Percentiles rank a stretch among this genome's conserved stretches.
Evolutionary conservation across 2,329 filamentous ascomycete genomes (phyloP).

Genomic region (Dactylonectria estremocensis): DNA sequence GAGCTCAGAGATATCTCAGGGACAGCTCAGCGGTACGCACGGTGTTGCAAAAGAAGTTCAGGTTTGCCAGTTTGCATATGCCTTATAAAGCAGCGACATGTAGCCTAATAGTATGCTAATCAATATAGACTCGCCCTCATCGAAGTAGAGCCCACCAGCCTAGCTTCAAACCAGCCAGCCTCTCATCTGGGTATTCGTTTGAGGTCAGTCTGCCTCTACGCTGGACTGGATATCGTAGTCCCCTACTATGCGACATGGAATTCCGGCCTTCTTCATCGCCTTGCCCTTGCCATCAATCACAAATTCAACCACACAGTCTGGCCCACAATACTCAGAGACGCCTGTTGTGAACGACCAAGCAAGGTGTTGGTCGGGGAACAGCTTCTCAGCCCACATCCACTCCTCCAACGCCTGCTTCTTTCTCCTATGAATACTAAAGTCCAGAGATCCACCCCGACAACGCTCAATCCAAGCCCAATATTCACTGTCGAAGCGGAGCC

Average conservation of each 20-base stretch:
- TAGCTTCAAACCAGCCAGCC: too few relatives aligned
- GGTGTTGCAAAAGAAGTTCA: too few relatives aligned
- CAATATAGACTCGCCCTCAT: too few relatives aligned
- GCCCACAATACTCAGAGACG: not conserved
- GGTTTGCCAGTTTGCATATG: too few relatives aligned
- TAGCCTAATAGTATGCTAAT: too few relatives aligned
- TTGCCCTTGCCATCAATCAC: not conserved
- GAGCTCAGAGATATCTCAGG: too few relatives aligned
- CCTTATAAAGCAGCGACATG: too few relatives aligned
- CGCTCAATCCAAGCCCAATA: slow-evolving; percentile 20
- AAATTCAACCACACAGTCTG: slow-evolving; percentile 12
- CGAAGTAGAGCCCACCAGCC: too few relatives aligned
- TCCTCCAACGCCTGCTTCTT: slow-evolving; percentile 26
- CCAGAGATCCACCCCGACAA: not conserved
- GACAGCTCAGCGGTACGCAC: too few relatives aligned
- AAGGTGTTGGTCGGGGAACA: slow-evolving; percentile 19
- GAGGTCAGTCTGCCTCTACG: not conserved
- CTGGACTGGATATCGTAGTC: not conserved
- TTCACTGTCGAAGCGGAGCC: not conserved
- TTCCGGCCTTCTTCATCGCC: not conserved
- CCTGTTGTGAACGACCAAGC: slow-evolving; percentile 32
- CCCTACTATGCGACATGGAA: not conserved
- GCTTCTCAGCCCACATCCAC: slow-evolving; percentile 13
- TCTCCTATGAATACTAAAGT: slow-evolving; percentile 26
- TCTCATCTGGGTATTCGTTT: too few relatives aligned